Base-by-base conservation (phyloP, 2,329 filamentous ascomycete genomes). In the Cladosporium sp. region DNA sequence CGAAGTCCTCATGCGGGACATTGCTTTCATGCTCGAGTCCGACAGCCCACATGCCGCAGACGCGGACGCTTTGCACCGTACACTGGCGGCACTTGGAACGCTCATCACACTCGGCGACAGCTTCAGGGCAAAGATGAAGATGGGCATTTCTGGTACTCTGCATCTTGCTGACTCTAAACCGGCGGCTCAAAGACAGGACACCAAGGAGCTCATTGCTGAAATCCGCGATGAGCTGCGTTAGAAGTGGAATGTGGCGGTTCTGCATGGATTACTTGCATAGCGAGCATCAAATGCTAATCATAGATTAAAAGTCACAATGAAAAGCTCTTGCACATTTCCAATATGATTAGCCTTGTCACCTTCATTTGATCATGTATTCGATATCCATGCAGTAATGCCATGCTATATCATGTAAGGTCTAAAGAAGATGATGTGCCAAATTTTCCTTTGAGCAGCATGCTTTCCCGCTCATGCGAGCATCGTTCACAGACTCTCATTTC, bases 71-170 rank as follows among this genome's bases (percentile, higher is more conserved):
- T 80, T 95, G 3, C 98, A 93, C 76, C 88, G 95, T 26, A 87
- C 88, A 0, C 83, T 98, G 6, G 91, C 96, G 7, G 92, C 91
- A 0, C 79, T 94, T 0, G 96, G 95, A 0, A 99, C 93, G 1
- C 76, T 96, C 66, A 77, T 92, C 28, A 83, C 82, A 6, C 80
- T 91, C 16, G 83, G 88, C n/a, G 80, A 81, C 7, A 84, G 88
- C 64, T 84, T 89, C 66, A 85, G 82, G 70, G 81, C 71, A 84
- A 85, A 44, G 84, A 85, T 63, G 83, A 83, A 76, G 84, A 88
- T 69, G 79, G 89, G 50, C 82, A 85, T 77, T 80, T 84, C 63
- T 73, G 88, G 62, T 75, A 82, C 58, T 76, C 74, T 69, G 78
- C 82, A 58, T 74, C 88, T 66, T 72, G 76, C 44, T 78, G 76